Evolutionary conservation across 2,329 filamentous ascomycete species (phyloP).

Genomic region (Venturiaceae sp.): DNA sequence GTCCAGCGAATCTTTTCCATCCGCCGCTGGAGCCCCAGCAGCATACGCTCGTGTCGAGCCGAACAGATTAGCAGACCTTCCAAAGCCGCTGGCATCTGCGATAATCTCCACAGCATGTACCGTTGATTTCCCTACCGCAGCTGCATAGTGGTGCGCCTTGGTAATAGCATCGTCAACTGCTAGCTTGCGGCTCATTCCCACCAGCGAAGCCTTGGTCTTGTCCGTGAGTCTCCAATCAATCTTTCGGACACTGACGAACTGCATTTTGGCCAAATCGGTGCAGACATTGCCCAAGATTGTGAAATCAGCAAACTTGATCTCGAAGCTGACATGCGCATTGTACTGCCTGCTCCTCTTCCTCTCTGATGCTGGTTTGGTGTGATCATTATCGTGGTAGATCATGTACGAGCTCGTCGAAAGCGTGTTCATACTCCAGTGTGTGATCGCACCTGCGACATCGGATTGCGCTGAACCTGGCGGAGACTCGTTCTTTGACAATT

Average conservation of each 20-base stretch:
- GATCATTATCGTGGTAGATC: background rate
- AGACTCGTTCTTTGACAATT: background rate
- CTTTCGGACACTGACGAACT: background rate
- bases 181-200: background rate
- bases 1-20: background rate
- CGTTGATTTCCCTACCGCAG: background rate
- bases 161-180: background rate
- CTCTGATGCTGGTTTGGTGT: background rate
- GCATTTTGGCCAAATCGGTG: background rate
- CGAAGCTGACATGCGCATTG: background rate
- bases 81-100: background rate
- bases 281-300: background rate
- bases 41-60: background rate
- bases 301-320: background rate
- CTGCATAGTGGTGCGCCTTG: background rate
- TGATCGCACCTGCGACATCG: background rate
- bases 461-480: background rate
- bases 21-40: background rate
- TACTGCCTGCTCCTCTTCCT: background rate
- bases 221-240: conserved; percentile 1
- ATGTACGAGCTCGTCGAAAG: background rate
- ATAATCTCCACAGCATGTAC: background rate
- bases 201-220: background rate
- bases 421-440: background rate
- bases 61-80: background rate